phyloP scores from a whole-genome alignment of 2,329 filamentous ascomycete genomes.

The Fusarium musae region DNA sequence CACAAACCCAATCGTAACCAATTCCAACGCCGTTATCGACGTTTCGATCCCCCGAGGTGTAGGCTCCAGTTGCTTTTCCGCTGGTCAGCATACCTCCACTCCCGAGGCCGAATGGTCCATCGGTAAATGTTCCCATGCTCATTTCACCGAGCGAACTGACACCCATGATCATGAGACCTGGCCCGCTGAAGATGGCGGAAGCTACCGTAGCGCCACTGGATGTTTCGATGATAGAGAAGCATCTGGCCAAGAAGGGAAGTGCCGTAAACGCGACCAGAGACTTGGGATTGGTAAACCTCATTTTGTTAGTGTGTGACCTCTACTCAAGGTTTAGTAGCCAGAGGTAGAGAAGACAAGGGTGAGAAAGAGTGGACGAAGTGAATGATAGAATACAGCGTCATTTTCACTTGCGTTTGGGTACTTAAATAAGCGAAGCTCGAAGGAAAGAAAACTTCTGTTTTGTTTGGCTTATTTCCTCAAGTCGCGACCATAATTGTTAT shows the following conservation, averaged over 20 bases:
- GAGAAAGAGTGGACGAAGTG: not conserved
- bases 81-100: not conserved
- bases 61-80: not conserved
- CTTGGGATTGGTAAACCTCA: not conserved
- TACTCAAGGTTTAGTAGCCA: not conserved
- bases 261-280: not conserved
- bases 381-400: no score
- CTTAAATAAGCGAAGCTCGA: not conserved
- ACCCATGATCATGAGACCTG: not conserved
- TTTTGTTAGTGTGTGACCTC: not conserved
- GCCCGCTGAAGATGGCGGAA: not conserved
- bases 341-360: not conserved
- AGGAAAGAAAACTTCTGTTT: not conserved
- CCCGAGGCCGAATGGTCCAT: not conserved
- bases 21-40: not conserved
- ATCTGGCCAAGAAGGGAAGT: not conserved
- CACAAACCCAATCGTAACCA: not conserved
- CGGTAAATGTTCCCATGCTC: not conserved
- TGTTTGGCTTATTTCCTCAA: not conserved
- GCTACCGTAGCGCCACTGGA: not conserved
- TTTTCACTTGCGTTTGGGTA: no score
- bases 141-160: not conserved
- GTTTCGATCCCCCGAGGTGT: not conserved
- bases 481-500: not conserved
- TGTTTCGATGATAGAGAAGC: not conserved